phyloP scores from a whole-genome alignment of 768 basidiomycete genomes.

The Mycena floridula region DNA sequence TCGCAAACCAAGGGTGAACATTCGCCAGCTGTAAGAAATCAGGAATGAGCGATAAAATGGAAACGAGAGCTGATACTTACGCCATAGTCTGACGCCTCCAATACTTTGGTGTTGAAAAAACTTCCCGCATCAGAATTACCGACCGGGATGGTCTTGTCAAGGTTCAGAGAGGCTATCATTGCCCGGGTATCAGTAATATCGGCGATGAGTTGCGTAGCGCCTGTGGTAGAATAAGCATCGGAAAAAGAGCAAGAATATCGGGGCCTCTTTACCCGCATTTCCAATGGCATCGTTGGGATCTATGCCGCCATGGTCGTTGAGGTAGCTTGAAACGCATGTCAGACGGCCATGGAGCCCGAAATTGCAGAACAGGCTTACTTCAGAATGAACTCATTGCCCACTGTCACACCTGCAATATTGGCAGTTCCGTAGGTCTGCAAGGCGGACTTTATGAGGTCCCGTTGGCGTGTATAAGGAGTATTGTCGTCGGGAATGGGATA shows the following conservation, averaged over 20 bases:
- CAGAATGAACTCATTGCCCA: constrained; percentile 89
- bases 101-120: constrained; percentile 70
- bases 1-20: constrained; percentile 94
- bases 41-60: constrained; percentile 3
- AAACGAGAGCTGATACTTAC: constrained; percentile 37
- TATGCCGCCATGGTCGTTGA: constrained; percentile 41
- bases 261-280: constrained; percentile 23
- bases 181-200: constrained; percentile 63
- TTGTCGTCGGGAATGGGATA: constrained; percentile 59
- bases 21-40: constrained; percentile 62
- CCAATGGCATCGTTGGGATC: constrained; percentile 57
- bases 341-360: neutral
- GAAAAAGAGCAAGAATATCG: neutral
- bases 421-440: constrained; percentile 73
- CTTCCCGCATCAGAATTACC: constrained; percentile 85
- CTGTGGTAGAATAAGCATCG: constrained; percentile 19
- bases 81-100: constrained; percentile 62
- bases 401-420: constrained; percentile 75
- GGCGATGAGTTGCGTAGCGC: constrained; percentile 55
- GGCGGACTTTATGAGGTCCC: constrained; percentile 55
- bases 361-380: constrained; percentile 39
- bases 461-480: constrained; percentile 70
- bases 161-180: constrained; percentile 47
- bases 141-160: constrained; percentile 59
- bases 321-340: constrained; percentile 36